Evolutionary conservation across 345 rosid species (phyloP), one percentile per base, ranked within the genome.

Genomic region (Populus euphratica): DNA sequence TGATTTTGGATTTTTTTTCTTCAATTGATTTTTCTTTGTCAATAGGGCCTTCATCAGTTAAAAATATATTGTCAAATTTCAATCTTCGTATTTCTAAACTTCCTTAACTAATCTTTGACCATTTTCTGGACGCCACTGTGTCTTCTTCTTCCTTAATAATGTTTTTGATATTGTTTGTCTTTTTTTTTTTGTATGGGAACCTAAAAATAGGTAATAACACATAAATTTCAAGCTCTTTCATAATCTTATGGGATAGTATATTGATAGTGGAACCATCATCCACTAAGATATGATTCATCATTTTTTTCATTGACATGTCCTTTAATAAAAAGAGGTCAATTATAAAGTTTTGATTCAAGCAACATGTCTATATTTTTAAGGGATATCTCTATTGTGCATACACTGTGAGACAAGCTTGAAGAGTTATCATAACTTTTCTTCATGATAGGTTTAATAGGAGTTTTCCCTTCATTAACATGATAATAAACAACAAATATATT

Each of bases 91-190:
- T 31, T 31, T 31, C 1, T 31, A 31, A 31, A 31, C 0, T 31
- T 31, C 33, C 0, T 31, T 2, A 31, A 31, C 33, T 2, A 31
- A 31, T 31, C 3, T 31, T 31, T 31, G 3, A 31, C 3, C 3
- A 2, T 2, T 2, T 31, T 31, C 2, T 31, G 0, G 33, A 3
- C 0, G 33, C 33, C 33, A 0, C 2, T 2, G 3, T 31, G 33
- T 31, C 3, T 31, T 31, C 1, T 31, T 31, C 33, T 31, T 27
- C 29, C 29, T 27, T 1, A 27, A 27, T 1, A 27, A 27, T 27
- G 1, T 27, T 27, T 27, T 1, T 27, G 29, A 27, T 27, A 25
- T 25, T 25, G 0, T 25, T 25, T 25, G 25, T 25, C 1, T 27
- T 27, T 27, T 27, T 27, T 27, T 27, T 27, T 27, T 27, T 27